Percentiles rank a stretch among this genome's conserved stretches.
These are phyloP conservation scores for Lactarius hengduanensis DNA, from an alignment of 768 basidiomycete genomes.

Conservation along the genomic window DNA sequence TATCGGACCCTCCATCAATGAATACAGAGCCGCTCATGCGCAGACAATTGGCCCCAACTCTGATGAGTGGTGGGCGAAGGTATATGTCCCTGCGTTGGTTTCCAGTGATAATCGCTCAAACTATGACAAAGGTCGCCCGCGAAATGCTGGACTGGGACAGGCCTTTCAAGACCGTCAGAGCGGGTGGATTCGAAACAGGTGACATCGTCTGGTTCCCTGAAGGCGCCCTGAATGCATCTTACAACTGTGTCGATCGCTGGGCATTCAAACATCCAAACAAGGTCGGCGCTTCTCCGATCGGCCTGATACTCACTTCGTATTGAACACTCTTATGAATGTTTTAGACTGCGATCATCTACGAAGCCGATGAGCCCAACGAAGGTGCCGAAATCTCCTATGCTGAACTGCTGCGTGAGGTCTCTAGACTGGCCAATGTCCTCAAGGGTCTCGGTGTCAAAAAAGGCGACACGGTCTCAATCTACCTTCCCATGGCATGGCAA, in stretches of 20 bases:
- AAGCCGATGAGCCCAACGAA: slow-evolving; percentile 90
- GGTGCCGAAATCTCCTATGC: slow-evolving; percentile 75
- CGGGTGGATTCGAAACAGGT: slow-evolving; percentile 80
- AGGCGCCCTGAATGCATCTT: slow-evolving; percentile 86
- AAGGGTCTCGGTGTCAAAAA: slow-evolving; percentile 88
- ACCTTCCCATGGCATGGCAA: slow-evolving; percentile 95
- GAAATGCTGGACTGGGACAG: slow-evolving; percentile 84
- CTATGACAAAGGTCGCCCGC: slow-evolving; percentile 53
- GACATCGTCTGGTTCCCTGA: slow-evolving; percentile 98
- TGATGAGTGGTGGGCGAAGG: slow-evolving; percentile 89
- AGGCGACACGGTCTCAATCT: slow-evolving; percentile 92
- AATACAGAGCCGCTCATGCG: slow-evolving; percentile 65
- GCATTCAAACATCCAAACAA: slow-evolving; percentile 86
- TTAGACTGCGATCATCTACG: slow-evolving; percentile 95
- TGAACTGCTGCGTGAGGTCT: slow-evolving; percentile 89
- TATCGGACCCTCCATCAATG: slow-evolving; percentile 73
- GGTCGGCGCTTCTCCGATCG: slow-evolving; percentile 37
- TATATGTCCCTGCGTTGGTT: slow-evolving; percentile 31
- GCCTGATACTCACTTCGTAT: slow-evolving; percentile 4
- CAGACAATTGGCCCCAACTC: slow-evolving; percentile 72
- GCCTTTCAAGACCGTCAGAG: slow-evolving; percentile 82
- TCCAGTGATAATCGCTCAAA: not conserved
- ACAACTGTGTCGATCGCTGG: slow-evolving; percentile 98
- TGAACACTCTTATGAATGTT: not conserved
- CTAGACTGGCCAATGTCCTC: slow-evolving; percentile 86